Evolutionary conservation across 805 yeast species (phyloP), one percentile per base, ranked within the genome.

Genomic region (Candida dajiaensis): DNA sequence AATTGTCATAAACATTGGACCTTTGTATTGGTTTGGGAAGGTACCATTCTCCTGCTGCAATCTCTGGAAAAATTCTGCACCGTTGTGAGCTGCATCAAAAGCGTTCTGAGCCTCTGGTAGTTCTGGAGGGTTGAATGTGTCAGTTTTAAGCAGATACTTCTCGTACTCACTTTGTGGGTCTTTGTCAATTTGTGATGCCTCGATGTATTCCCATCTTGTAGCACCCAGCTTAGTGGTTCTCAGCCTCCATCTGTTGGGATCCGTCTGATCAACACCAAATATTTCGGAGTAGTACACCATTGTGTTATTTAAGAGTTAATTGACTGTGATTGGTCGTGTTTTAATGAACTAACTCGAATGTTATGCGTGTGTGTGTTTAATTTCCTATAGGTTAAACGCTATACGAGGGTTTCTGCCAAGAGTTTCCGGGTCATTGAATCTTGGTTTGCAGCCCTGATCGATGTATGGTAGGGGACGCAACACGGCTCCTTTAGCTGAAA

Each of bases 1-100:
- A 48, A 90, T 83, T 0, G 94, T 80, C 88, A 94, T 81, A 65
- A 94, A 94, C 97, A 92, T 90, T 3, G 99, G 99, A 2, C 99
- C 99, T 52, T 89, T 89, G 61, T 94, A 94, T 61, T 88, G 95
- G 57, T 85, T 80, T 1, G 97, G 97, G 67, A 92, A 87, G 8
- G 81, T 79, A 0, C 99, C 99, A n/a, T 83, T 77, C 1, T 69
- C 65, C 45, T 85, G 92, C 62, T 94, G 98, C n/a, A 92, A 57
- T 8, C 71, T 60, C 25, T 75, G 59, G 44, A 87, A 77, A 58
- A 87, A 89, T 2, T 75, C 71, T 3, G 90, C 92, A 19, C 92
- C 94, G 52, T 85, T 83, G 38, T 72, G 63, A 2, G 90, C 84
- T 4, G 95, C 78, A 39, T 83, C 81, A 29, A 64, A 62, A 0